These are phyloP conservation scores for Podospora comata DNA, from an alignment of 495 filamentous ascomycete species.

Conservation along the genomic window DNA sequence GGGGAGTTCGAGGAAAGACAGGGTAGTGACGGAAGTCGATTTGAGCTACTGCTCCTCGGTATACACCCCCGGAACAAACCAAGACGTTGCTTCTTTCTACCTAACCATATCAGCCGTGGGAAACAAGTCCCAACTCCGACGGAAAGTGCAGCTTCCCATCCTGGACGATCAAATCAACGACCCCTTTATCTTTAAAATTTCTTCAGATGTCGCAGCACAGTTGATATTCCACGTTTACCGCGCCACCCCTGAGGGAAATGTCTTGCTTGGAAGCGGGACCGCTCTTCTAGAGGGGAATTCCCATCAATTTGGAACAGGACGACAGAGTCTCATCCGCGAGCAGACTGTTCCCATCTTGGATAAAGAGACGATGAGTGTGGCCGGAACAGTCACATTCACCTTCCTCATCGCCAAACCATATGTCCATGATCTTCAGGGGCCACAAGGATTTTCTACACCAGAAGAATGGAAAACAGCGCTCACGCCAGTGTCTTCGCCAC, in stretches of 20 bases:
- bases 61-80: background rate
- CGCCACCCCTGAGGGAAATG: background rate
- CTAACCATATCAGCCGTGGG: background rate
- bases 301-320: constrained; percentile 6
- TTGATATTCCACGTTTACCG: background rate
- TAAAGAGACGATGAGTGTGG: constrained; percentile 4
- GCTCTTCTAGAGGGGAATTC: background rate
- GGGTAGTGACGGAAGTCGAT: background rate
- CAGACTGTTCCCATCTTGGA: constrained; percentile 11
- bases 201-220: background rate
- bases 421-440: background rate
- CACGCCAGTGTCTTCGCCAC: background rate
- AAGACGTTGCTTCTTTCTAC: background rate
- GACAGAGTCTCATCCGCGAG: constrained; percentile 11
- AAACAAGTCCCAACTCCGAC: background rate
- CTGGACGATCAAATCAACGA: background rate
- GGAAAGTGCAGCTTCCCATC: background rate
- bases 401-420: background rate
- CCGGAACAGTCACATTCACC: background rate
- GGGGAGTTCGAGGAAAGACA: background rate
- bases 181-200: background rate
- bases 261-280: constrained; percentile 6
- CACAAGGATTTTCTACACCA: background rate
- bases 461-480: background rate
- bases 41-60: background rate